Conservation (phyloP, 345 rosid species). For the Microthlaspi erraticum region DNA sequence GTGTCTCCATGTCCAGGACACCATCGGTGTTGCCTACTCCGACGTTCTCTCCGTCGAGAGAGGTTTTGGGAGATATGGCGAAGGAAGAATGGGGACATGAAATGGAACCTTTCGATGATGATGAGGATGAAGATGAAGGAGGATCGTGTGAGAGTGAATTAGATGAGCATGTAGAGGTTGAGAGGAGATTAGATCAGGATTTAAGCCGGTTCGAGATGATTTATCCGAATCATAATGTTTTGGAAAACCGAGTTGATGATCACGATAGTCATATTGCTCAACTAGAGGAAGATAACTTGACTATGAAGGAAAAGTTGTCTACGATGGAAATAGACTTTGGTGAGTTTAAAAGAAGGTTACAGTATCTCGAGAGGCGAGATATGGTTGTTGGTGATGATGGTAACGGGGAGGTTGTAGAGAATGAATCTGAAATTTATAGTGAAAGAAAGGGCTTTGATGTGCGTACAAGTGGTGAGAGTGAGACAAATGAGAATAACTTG, state of each 20-base stretch:
- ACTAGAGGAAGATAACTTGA: conserved; percentile 87
- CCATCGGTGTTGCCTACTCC: conserved; percentile 88
- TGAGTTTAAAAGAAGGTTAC: conserved; percentile 85
- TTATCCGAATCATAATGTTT: conserved; percentile 69
- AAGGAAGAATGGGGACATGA: conserved; percentile 93
- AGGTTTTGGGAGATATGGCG: conserved; percentile 87
- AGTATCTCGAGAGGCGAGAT: conserved; percentile 72
- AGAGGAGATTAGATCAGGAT: conserved; percentile 93
- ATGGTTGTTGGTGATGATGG: conserved; percentile 56
- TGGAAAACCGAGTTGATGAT: conserved; percentile 94
- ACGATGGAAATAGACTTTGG: conserved; percentile 86
- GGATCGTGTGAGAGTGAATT: conserved; percentile 93
- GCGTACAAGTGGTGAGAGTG: neutral
- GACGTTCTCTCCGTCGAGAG: conserved; percentile 73
- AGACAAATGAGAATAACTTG: neutral
- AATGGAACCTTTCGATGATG: conserved; percentile 60
- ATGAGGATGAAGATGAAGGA: conserved; percentile 85
- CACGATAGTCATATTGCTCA: conserved; percentile 88
- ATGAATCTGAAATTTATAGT: conserved; percentile 66
- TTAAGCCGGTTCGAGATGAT: conserved; percentile 95
- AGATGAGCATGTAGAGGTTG: conserved; percentile 91
- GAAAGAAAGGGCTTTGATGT: conserved; percentile 5
- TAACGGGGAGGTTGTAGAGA: conserved; percentile 63
- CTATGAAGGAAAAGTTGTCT: conserved; percentile 80
- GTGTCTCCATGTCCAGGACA: conserved; percentile 89